Base-by-base conservation (phyloP, 768 basidiomycete species). In the Gautieria morchelliformis region DNA sequence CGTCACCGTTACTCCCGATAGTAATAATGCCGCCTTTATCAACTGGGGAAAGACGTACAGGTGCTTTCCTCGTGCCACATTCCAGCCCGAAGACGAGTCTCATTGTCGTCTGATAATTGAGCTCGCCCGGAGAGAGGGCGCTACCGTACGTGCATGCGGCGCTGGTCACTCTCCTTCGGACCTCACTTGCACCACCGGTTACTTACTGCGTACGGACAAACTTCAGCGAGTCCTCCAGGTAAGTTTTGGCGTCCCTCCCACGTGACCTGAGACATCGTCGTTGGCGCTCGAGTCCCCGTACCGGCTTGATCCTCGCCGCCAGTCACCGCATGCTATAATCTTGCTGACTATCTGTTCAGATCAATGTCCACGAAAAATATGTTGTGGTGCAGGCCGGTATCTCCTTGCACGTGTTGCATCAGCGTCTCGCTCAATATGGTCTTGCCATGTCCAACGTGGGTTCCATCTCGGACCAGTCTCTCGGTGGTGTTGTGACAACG, bases 111-210 rank as follows among this genome's bases (percentile, higher is more conserved):
- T 82, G 63, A 76, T 94, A 47, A 75, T 98, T 32, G 89, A 90
- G 66, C 82, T 93, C 22, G 93, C 93, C 0, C 75, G 84, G 17
- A 74, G 87, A 45, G 82, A 93, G 66, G 72, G 78, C 15, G 82
- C 79, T 66, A 75, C 79, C 20, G 75, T 98, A 39, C 82, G 93
- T 56, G 87, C 89, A 0, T 86, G 84, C 15, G 96, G 93, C 12
- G 83, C 91, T 17, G 95, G 94, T 2, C 94, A 97, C 72, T 89
- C 87, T 59, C 95, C 95, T 19, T 89, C 85, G 65, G 95, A 99
- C 72, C 77, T 99, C 51, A 89, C 91, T 0, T 97, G 93, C 71
- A 96, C 93, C 0, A 78, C 74, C 53, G 90, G 84, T 8, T 93
- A 81, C 72, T 87, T 97, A 83, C 71, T 98, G 57, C 79, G 87